phyloP scores from a whole-genome alignment of 1,284 basidiomycete genomes.

The Athelia psychrophila region DNA sequence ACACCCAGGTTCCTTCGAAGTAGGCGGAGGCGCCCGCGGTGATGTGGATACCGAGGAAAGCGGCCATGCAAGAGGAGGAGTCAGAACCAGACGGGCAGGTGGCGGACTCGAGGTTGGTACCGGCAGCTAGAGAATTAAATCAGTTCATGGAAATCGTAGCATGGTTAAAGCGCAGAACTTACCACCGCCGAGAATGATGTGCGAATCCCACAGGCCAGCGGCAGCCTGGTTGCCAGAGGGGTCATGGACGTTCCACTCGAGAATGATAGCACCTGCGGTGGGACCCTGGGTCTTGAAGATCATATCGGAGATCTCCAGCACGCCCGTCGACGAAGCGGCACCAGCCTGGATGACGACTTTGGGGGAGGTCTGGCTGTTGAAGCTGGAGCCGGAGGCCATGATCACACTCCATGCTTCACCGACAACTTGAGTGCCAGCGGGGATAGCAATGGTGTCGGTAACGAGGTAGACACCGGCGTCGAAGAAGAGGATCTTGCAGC shows the following conservation, averaged over 20 bases:
- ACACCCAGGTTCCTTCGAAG: conserved; percentile 54
- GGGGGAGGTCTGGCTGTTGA: conserved; percentile 54
- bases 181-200: conserved; percentile 34
- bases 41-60: conserved; percentile 52
- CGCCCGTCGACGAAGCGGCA: conserved; percentile 31
- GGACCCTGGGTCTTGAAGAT: conserved; percentile 44
- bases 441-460: conserved; percentile 67
- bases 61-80: conserved; percentile 37
- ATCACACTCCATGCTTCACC: conserved; percentile 80
- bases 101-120: conserved; percentile 37
- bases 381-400: conserved; percentile 59
- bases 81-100: conserved; percentile 32
- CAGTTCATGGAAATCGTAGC: not conserved
- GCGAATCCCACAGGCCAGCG: conserved; percentile 58
- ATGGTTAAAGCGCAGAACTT: not conserved
- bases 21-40: conserved; percentile 47
- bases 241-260: conserved; percentile 59
- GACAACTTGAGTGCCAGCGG: conserved; percentile 65
- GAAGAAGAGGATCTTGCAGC: conserved; percentile 77
- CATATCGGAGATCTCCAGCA: conserved; percentile 47
- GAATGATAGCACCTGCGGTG: conserved; percentile 51
- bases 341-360: conserved; percentile 59
- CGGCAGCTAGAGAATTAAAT: conserved; percentile 27
- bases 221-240: conserved; percentile 44
- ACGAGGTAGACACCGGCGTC: conserved; percentile 48